Base-by-base conservation (phyloP, 2,329 filamentous ascomycete species). In the Fusarium coffeatum region DNA sequence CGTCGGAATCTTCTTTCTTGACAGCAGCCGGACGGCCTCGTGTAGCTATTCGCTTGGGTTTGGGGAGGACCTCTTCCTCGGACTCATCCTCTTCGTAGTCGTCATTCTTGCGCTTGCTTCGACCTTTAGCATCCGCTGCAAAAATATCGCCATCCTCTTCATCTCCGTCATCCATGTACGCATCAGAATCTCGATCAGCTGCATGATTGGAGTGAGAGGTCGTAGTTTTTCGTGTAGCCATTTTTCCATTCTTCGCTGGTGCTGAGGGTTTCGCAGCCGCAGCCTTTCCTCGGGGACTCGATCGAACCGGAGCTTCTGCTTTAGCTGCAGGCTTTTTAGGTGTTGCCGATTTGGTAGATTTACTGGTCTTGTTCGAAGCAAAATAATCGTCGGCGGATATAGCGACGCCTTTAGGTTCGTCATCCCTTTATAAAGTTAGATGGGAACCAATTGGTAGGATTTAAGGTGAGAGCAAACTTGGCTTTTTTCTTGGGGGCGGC, bases 131-230 rank as follows among this genome's bases (percentile, higher is more conserved):
- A 69, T 93, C 89, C 6, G 91, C 90, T 16, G 90, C 92, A 79
- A 94, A 94, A 22, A 97, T 94, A 73, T 97, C 94, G n/a, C 88
- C 91, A 5, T 88, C 90, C 46, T 93, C 88, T 9, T 87, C 85
- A 37, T 92, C 90, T 34, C 90, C 90, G 55, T 92, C 91, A 22
- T 93, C 88, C 70, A 91, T 80, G 61, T 87, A 88, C 8, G 84
- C 86, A 73, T 88, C 85, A 11, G 85, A 85, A 61, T 89, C 86
- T 37, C 88, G 84, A 37, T 87, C 79, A 7, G 76, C 69, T 25
- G 77, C 74, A 58, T 81, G 76, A 49, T 84, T 82, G 53, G 80
- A 80, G 57, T 83, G 79, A 3, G 83, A 77, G 2, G 80, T 78
- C 4, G 81, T 77, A 1, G 81, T 47, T 59, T 81, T 81, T 71